phyloP scores from a whole-genome alignment of 352 stramenopile species.

The Aphanomyces euteiches region DNA sequence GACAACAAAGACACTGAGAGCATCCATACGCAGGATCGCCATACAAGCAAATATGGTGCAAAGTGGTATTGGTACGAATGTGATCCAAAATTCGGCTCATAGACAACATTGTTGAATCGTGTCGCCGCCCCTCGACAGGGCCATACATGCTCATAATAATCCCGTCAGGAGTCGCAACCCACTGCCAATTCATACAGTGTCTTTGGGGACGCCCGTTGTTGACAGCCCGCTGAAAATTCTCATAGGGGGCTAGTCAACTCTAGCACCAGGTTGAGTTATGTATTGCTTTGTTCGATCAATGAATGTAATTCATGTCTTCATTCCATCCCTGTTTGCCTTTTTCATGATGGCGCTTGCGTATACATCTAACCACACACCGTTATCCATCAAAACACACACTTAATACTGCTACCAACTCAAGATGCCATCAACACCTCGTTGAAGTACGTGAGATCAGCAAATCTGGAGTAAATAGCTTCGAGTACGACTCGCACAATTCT shows the following conservation, averaged over 20 bases:
- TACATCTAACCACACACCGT: not conserved
- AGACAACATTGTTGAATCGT: slow-evolving; percentile 8
- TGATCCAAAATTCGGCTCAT: slow-evolving; percentile 9
- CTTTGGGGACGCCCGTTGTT: slow-evolving; percentile 21
- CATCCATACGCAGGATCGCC: slow-evolving; percentile 16
- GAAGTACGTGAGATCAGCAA: not conserved
- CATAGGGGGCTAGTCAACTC: not conserved
- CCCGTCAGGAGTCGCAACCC: not conserved
- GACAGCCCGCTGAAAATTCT: slow-evolving; percentile 13
- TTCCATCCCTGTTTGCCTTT: not conserved
- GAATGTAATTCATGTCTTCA: slow-evolving; percentile 23
- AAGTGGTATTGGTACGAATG: not conserved
- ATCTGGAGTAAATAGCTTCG: not conserved
- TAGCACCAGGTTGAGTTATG: slow-evolving; percentile 18
- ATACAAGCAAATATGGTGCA: not conserved
- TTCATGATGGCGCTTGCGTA: slow-evolving; percentile 3
- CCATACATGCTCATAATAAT: slow-evolving; percentile 20
- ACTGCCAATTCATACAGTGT: slow-evolving; percentile 19
- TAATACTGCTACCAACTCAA: not conserved
- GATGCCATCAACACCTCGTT: not conserved
- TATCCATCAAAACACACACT: too few relatives aligned
- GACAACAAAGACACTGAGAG: not conserved
- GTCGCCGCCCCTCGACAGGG: slow-evolving; percentile 15
- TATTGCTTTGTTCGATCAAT: slow-evolving; percentile 23
- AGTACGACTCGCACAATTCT: not conserved